phyloP scores from a whole-genome alignment of 2,329 filamentous ascomycete genomes.

The Neofusicoccum kwambonambiense region DNA sequence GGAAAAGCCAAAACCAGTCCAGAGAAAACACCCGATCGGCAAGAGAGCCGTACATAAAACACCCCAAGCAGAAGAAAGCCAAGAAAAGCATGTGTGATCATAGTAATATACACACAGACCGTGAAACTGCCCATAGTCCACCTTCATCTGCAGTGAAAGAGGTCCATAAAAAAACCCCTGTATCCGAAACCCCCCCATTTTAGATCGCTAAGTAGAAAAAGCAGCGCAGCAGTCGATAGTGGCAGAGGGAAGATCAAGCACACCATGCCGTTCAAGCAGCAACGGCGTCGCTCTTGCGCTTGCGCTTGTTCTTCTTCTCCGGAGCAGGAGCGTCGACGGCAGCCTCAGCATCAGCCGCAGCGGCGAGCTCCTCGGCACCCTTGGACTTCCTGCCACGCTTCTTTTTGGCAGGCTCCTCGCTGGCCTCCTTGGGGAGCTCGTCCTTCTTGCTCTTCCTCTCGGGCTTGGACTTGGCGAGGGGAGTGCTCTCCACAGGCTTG shows the following conservation, averaged over 20 bases:
- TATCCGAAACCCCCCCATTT: background rate
- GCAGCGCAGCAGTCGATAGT: background rate
- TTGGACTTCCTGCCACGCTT: conserved; percentile 18
- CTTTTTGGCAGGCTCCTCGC: conserved; percentile 16
- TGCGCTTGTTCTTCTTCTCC: conserved; percentile 19
- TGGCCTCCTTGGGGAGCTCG: background rate
- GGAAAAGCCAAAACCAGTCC: too few species aligned
- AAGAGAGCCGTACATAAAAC: too few species aligned
- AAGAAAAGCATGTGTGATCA: too few species aligned
- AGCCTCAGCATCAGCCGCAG: background rate
- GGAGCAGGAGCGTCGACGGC: background rate
- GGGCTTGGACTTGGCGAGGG: background rate
- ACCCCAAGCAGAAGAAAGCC: too few species aligned
- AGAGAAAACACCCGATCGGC: too few species aligned
- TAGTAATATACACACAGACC: too few species aligned
- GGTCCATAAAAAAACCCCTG: too few species aligned
- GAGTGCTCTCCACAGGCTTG: conserved; percentile 6
- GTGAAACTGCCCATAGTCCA: too few species aligned
- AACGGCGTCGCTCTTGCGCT: conserved; percentile 16
- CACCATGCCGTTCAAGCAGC: background rate
- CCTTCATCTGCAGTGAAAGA: too few species aligned
- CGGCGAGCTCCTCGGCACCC: conserved; percentile 6
- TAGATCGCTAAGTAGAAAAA: background rate
- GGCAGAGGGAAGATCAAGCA: too few species aligned
- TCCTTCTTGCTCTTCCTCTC: conserved; percentile 10